These are phyloP conservation scores for Sporothrix dimorphospora DNA, from an alignment of 2,329 filamentous ascomycete species.

Conservation along the genomic window DNA sequence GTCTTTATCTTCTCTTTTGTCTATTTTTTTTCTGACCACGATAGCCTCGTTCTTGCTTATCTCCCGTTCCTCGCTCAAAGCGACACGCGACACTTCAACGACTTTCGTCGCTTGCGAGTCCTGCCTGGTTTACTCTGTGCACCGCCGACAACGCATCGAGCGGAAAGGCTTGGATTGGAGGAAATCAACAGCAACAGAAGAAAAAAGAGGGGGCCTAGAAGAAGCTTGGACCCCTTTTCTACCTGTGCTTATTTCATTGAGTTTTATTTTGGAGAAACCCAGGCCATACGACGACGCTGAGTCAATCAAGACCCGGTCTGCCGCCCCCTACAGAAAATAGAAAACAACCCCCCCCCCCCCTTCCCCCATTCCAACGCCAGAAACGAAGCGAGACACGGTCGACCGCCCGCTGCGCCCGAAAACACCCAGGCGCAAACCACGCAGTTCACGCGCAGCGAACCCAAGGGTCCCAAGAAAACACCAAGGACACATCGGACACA, in stretches of 20 bases:
- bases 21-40: background rate
- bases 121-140: background rate
- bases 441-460: background rate
- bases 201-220: background rate
- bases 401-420: background rate
- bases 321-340: background rate
- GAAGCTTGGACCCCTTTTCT: slow-evolving; percentile 19
- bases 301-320: background rate
- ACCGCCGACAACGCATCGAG: background rate
- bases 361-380: background rate
- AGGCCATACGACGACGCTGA: background rate
- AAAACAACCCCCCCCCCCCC: background rate
- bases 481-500: slow-evolving; percentile 8
- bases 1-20: background rate
- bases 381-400: background rate
- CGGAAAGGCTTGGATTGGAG: slow-evolving; percentile 3
- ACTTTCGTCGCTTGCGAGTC: background rate
- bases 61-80: background rate
- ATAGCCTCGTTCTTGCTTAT: background rate
- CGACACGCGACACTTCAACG: background rate
- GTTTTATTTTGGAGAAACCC: slow-evolving; percentile 12
- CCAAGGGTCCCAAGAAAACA: slow-evolving; percentile 1
- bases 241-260: slow-evolving; percentile 18
- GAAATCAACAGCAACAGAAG: background rate
- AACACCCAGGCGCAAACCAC: background rate